Percentiles rank a stretch among this genome's conserved stretches.
These are phyloP conservation scores for Lycium ferocissimum DNA, from an alignment of 257 asterid genomes.

Conservation along the genomic window DNA sequence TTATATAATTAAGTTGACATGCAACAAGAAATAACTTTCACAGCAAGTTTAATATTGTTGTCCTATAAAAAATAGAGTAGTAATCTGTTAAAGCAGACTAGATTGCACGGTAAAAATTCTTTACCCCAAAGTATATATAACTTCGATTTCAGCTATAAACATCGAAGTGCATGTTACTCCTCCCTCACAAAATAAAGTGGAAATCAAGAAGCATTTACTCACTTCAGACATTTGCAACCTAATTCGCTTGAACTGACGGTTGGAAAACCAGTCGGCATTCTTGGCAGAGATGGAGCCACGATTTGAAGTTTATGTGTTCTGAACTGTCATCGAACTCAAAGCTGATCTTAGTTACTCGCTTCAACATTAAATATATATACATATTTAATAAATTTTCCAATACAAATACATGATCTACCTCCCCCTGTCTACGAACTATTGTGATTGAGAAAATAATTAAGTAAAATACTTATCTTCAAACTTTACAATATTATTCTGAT, in stretches of 20 bases:
- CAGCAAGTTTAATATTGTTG: not conserved
- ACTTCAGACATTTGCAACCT: too few species aligned
- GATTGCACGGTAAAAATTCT: not conserved
- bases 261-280: not conserved
- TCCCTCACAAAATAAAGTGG: not conserved
- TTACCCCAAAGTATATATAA: not conserved
- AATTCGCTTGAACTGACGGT: not conserved
- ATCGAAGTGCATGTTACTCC: too few species aligned
- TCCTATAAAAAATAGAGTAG: not conserved
- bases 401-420: too few species aligned
- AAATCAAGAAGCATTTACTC: too few species aligned
- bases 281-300: not conserved
- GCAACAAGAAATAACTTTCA: not conserved
- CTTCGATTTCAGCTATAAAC: too few species aligned
- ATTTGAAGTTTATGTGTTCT: not conserved
- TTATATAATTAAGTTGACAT: not conserved
- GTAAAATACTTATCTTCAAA: not conserved
- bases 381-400: too few species aligned
- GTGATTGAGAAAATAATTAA: not conserved
- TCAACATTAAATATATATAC: not conserved
- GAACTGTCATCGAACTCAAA: not conserved
- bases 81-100: not conserved
- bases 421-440: not conserved
- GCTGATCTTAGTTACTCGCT: not conserved
- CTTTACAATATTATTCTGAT: not conserved